A percentile compares a stretch with the other conserved stretches of the same genome.
These are phyloP conservation scores for Cyclostephanos invisitatus DNA, from an alignment of 108 stramenopile species.

Conservation along the genomic window DNA sequence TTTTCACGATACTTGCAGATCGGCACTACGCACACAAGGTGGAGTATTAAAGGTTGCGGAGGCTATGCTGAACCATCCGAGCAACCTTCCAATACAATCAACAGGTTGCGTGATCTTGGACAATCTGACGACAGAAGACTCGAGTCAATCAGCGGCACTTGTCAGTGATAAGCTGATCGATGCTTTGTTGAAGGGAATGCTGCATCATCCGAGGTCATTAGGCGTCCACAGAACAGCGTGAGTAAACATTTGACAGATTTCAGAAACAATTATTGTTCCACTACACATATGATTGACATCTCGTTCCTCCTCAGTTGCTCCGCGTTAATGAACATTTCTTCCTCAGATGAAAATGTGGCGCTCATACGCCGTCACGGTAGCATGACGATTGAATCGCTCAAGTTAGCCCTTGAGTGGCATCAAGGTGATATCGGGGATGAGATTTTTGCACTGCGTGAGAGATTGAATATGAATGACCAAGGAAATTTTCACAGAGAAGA, in stretches of 20 bases:
- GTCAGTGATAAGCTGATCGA: conserved; percentile 27
- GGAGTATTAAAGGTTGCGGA: conserved; percentile 25
- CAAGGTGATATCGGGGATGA: not conserved
- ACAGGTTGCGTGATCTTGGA: conserved; percentile 39
- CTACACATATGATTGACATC: not conserved
- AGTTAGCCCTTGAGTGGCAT: not conserved
- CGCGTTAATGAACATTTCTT: conserved; percentile 7
- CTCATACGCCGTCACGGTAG: conserved; percentile 12
- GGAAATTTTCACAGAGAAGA: not conserved
- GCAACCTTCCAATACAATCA: conserved; percentile 38
- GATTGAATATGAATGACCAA: not conserved
- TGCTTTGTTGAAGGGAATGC: conserved; percentile 21
- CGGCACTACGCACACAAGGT: conserved; percentile 2
- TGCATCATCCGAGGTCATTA: conserved; percentile 15
- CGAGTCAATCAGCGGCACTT: conserved; percentile 16
- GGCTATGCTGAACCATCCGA: conserved; percentile 24
- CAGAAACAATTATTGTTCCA: not conserved
- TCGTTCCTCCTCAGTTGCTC: conserved; percentile 5
- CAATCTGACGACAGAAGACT: conserved; percentile 28
- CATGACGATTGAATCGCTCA: not conserved
- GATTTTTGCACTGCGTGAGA: not conserved
- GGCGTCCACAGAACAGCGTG: conserved; percentile 29
- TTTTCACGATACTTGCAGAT: conserved; percentile 18
- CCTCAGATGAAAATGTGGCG: conserved; percentile 7
- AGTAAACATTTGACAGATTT: not conserved